Evolutionary conservation across 768 basidiomycete species (phyloP), one percentile per base, ranked within the genome.

Genomic region (Psilocybe subaeruginosa): DNA sequence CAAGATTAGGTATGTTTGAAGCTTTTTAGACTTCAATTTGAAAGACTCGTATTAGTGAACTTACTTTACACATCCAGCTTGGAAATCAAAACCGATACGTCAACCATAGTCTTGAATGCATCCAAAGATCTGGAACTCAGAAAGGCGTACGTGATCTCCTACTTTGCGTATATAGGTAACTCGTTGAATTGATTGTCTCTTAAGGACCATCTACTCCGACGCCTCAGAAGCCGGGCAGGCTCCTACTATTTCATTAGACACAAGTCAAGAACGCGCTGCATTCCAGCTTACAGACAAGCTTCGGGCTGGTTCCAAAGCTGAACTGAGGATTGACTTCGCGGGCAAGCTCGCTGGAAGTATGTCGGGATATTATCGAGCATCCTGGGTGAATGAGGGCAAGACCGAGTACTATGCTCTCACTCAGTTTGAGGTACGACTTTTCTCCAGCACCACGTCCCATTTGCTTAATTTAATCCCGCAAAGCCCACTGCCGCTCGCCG

Each of bases 341-440:
- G 88, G 86, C 9, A 78, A 84, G 66, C 79, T 99, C 48, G 85
- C 82, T 2, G 82, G 82, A 41, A 80, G 77, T 59, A 91, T 97
- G 93, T 83, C 84, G 70, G 95, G 93, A 29, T 94, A 95, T 74
- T 95, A 95, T 78, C 83, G 83, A 62, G 86, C 89, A 29, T 74
- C 82, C 8, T 88, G 82, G 71, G 84, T 89, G 69, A 72, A 83
- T 45, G 82, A 87, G 53, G 88, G 87, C 33, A 82, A 85, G 65
- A 85, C 83, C 65, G 84, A 85, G 69, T 78, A 83, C 61, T 91
- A 92, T 70, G 82, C 90, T 30, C 78, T 99, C 56, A 97, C 97
- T 35, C 96, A 99, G 76, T 97, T 95, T 65, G 93, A 91, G 80
- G 91, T 87, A 48, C 12, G 53, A 27, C 17, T 8, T 48, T 50